Conservation (phyloP, 1,284 basidiomycete genomes). For the Cutaneotrichosporon sp. region DNA sequence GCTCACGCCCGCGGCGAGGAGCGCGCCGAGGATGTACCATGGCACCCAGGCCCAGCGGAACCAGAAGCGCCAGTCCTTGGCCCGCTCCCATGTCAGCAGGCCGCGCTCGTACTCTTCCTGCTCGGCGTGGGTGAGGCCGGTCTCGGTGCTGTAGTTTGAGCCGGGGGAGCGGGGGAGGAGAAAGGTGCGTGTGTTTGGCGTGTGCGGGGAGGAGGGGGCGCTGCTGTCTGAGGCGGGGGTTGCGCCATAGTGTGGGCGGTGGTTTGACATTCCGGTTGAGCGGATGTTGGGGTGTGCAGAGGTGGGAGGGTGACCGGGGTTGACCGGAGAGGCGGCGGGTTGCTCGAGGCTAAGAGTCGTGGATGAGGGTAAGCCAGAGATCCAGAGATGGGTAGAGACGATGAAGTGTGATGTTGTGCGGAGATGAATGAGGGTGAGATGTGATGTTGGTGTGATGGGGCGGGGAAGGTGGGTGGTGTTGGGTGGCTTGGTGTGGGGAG, state of each 20-base stretch:
- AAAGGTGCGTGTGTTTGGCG: not conserved
- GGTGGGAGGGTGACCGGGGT: not conserved
- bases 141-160: conserved; percentile 5
- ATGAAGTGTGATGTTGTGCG: too few species aligned
- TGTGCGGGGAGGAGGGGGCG: not conserved
- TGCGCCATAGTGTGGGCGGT: not conserved
- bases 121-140: conserved; percentile 29
- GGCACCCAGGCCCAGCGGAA: conserved; percentile 33
- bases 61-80: conserved; percentile 36
- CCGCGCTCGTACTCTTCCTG: conserved; percentile 39
- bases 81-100: conserved; percentile 32
- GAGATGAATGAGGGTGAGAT: too few species aligned
- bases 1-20: conserved; percentile 27
- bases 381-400: too few species aligned
- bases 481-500: too few species aligned
- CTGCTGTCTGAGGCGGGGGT: not conserved
- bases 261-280: not conserved
- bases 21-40: conserved; percentile 27
- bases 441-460: too few species aligned
- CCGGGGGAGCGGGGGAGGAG: not conserved
- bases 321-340: not conserved
- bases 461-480: not conserved
- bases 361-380: too few species aligned
- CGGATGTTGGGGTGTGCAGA: not conserved
- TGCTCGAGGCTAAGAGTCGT: too few species aligned